Evolutionary conservation across 108 stramenopile species (phyloP), one percentile per base, ranked within the genome.

Genomic region (Stephanodiscus minutulus): DNA sequence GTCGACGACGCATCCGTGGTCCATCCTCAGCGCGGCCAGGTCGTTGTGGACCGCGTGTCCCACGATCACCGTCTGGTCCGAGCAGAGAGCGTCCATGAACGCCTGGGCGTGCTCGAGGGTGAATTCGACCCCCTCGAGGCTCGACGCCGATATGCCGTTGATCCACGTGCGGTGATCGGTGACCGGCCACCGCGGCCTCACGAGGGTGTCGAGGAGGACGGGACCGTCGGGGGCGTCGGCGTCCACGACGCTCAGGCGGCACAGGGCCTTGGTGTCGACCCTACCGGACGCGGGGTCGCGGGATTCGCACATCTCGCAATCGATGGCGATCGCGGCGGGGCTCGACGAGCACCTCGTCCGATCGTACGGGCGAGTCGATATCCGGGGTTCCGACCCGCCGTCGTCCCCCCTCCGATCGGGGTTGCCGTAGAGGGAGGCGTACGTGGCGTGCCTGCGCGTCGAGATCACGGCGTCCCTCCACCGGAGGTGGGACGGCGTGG

Each of bases 221-320:
- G 43, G 43, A 58, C 96, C 91, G 28, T 82, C 78, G 11, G 95
- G 95, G 22, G 88, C 80, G 1, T 85, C 84, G 9, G 89, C 98
- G 81, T 96, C 86, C 47, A 99, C 90, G 41, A 99, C 79, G 73
- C 86, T 88, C 21, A 99, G 6, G 58, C 98, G 97, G 70, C 96
- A 90, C 33, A 99, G 82, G 15, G 91, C 92, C 68, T 95, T 96
- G 47, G 76, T 59, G 65, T 97, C 86, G 20, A 64, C 82, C 52
- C 55, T 66, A 22, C 87, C 90, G 15, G 93, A 87, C 13, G 93
- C 83, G 15, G 97, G 96, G 74, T 99, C 97, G 52, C 79, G 65
- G 6, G 91, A 92, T 60, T 96, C 96, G 70, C 97, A 98, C 98
- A 99, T 99, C 83, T 99, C 98, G 70, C 98, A 99, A 74, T 98